These are phyloP conservation scores for Paecilomyces variotii DNA, from an alignment of 2,329 filamentous ascomycete genomes.

Conservation along the genomic window DNA sequence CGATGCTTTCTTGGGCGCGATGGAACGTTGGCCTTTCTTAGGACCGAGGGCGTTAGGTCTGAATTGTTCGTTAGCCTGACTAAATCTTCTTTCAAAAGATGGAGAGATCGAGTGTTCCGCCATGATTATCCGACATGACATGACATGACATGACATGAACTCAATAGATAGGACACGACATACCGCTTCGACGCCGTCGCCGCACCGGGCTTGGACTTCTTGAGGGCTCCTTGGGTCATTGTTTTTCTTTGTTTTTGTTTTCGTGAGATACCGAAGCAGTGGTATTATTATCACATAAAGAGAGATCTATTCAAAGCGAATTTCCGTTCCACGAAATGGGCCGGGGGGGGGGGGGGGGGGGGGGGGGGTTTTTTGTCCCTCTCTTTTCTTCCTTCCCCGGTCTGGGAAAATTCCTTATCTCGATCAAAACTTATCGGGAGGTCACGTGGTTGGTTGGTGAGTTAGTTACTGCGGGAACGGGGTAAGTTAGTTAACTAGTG, in stretches of 20 bases:
- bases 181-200: slow-evolving; percentile 32
- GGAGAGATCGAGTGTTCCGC: too few relatives aligned
- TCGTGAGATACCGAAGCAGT: not conserved
- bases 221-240: slow-evolving; percentile 44
- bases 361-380: too few relatives aligned
- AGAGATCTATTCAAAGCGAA: too few relatives aligned
- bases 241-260: not conserved
- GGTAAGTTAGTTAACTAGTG: too few relatives aligned
- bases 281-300: too few relatives aligned
- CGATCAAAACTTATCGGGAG: not conserved
- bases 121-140: too few relatives aligned
- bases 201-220: slow-evolving; percentile 31
- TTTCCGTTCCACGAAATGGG: too few relatives aligned
- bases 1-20: slow-evolving; percentile 58
- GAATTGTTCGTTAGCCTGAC: not conserved
- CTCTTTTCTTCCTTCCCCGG: not conserved
- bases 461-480: not conserved
- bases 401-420: not conserved
- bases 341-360: too few relatives aligned
- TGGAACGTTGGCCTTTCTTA: slow-evolving; percentile 52
- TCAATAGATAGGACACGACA: slow-evolving; percentile 3
- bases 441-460: not conserved
- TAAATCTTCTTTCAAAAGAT: too few relatives aligned
- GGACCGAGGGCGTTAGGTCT: slow-evolving; percentile 34
- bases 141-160: too few relatives aligned